These are phyloP conservation scores for Gynochthodes officinalis DNA, from an alignment of 257 asterid species.

Conservation along the genomic window DNA sequence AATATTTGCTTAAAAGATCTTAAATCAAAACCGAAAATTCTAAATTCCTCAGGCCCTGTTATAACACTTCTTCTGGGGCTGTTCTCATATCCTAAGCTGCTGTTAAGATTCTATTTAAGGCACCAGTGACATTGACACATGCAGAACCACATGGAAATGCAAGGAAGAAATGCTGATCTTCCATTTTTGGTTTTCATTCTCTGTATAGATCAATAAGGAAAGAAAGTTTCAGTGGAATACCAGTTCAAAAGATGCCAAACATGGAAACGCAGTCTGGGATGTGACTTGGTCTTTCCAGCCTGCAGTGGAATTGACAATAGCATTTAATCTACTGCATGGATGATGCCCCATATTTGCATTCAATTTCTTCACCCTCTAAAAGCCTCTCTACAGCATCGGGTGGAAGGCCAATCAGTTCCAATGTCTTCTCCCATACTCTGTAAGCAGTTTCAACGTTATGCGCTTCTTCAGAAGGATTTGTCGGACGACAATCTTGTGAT, in stretches of 20 bases:
- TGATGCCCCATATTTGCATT: conserved; percentile 42
- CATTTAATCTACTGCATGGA: conserved; percentile 13
- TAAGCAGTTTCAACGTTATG: conserved; percentile 61
- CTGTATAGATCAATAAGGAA: neutral
- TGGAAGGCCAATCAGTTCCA: conserved; percentile 81
- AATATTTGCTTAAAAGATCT: neutral
- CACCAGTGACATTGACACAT: neutral
- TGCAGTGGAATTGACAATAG: neutral
- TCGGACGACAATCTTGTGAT: conserved; percentile 85
- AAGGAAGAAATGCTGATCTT: neutral
- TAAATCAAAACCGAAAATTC: neutral
- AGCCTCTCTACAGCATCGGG: conserved; percentile 81
- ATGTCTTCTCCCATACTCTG: conserved; percentile 89
- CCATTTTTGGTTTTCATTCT: neutral
- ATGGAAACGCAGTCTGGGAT: neutral
- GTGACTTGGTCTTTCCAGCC: neutral
- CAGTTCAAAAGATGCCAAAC: conserved; percentile 8
- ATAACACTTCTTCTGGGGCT: neutral
- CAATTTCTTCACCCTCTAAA: conserved; percentile 70
- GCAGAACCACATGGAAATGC: neutral
- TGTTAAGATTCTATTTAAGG: neutral
- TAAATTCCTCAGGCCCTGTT: neutral
- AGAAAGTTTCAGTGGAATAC: conserved; percentile 10
- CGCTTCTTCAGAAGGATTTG: conserved; percentile 92
- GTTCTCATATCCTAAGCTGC: neutral